A percentile compares a stretch with the other conserved stretches of the same genome.
phyloP scores from a whole-genome alignment of 805 yeast species.

The Zygosaccharomyces lentus region DNA sequence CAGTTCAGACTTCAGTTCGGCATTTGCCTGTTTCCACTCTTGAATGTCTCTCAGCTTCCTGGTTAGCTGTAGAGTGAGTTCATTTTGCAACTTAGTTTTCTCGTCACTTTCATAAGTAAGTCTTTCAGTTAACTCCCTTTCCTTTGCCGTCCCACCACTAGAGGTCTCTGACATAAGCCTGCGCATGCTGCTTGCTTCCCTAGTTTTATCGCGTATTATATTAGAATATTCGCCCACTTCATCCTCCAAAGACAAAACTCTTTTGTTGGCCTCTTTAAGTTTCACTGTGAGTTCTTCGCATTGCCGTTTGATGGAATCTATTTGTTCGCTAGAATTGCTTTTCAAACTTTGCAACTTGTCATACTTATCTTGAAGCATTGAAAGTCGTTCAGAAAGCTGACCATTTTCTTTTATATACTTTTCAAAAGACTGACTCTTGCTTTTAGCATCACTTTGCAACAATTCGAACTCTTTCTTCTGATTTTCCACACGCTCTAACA shows the following conservation, averaged over 20 bases:
- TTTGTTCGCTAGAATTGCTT: constrained; percentile 40
- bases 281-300: constrained; percentile 68
- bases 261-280: constrained; percentile 56
- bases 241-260: constrained; percentile 67
- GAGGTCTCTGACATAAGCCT: constrained; percentile 66
- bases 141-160: constrained; percentile 46
- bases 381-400: constrained; percentile 39
- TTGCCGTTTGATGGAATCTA: constrained; percentile 55
- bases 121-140: constrained; percentile 54
- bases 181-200: constrained; percentile 73
- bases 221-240: constrained; percentile 74
- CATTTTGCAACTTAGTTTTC: constrained; percentile 54
- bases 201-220: constrained; percentile 70
- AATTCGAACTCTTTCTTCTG: constrained; percentile 39
- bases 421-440: constrained; percentile 37
- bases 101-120: constrained; percentile 54
- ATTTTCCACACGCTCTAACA: constrained; percentile 29
- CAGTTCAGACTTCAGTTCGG: constrained; percentile 39
- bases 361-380: constrained; percentile 38
- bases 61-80: constrained; percentile 44
- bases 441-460: constrained; percentile 38
- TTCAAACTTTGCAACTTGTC: constrained; percentile 37
- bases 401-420: constrained; percentile 39
- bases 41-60: constrained; percentile 64
- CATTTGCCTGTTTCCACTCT: constrained; percentile 46